A percentile compares a stretch with the other conserved stretches of the same genome.
Evolutionary conservation across 2,329 filamentous ascomycete species (phyloP).

Genomic region (Pleomassaria siparia): DNA sequence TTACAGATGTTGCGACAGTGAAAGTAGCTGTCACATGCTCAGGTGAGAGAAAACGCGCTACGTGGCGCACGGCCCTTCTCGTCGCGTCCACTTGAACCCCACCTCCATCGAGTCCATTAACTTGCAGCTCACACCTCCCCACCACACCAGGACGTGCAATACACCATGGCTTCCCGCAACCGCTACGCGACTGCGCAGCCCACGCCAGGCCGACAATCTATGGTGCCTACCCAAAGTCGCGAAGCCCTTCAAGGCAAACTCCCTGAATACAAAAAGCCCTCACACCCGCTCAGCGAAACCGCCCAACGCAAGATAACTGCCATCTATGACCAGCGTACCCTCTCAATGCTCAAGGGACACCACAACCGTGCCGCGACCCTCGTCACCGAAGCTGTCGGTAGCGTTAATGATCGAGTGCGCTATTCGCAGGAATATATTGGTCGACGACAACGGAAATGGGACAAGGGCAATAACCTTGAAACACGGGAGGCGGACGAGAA

Average conservation of each 20-base stretch:
- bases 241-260: conserved; percentile 17
- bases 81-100: neutral
- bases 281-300: conserved; percentile 52
- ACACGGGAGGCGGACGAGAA: conserved; percentile 43
- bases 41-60: conserved; percentile 3
- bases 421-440: conserved; percentile 42
- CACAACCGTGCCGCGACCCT: conserved; percentile 49
- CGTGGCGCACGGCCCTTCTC: neutral
- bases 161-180: conserved; percentile 27
- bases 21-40: conserved; percentile 1
- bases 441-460: conserved; percentile 32
- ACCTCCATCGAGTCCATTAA: neutral
- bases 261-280: conserved; percentile 40
- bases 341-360: conserved; percentile 51
- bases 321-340: conserved; percentile 46
- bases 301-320: conserved; percentile 50
- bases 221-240: conserved; percentile 12
- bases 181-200: conserved; percentile 20
- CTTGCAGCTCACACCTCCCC: neutral
- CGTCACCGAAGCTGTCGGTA: conserved; percentile 53
- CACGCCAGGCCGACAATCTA: conserved; percentile 17
- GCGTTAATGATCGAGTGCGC: conserved; percentile 59
- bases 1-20: neutral
- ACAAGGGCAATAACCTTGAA: conserved; percentile 38
- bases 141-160: neutral